Evolutionary conservation across 768 basidiomycete genomes (phyloP).

Genomic region (Fistulinella prunicolor): DNA sequence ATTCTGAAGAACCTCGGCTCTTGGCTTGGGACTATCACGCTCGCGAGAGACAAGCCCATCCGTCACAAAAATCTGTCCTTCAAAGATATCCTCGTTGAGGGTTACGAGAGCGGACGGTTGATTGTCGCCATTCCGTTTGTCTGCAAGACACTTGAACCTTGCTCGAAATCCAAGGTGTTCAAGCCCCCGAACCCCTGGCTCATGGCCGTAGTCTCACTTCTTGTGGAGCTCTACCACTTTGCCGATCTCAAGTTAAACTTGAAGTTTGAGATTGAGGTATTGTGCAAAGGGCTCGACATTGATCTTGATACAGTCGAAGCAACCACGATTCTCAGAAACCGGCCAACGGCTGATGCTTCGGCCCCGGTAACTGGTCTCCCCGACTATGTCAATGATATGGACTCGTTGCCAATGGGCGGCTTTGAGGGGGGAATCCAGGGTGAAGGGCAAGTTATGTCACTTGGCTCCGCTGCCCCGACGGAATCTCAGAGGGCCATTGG

Average conservation of each 20-base stretch:
- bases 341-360: slow-evolving; percentile 59
- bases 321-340: slow-evolving; percentile 75
- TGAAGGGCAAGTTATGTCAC: slow-evolving; percentile 60
- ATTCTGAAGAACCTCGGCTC: slow-evolving; percentile 91
- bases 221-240: slow-evolving; percentile 95
- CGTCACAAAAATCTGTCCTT: slow-evolving; percentile 91
- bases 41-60: slow-evolving; percentile 91
- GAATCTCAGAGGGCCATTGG: slow-evolving; percentile 68
- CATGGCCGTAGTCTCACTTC: slow-evolving; percentile 88
- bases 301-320: slow-evolving; percentile 84
- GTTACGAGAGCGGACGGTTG: slow-evolving; percentile 87
- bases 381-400: slow-evolving; percentile 79
- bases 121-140: slow-evolving; percentile 97
- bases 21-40: slow-evolving; percentile 92
- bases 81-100: slow-evolving; percentile 96
- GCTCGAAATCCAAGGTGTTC: slow-evolving; percentile 88
- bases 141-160: slow-evolving; percentile 93
- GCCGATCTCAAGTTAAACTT: slow-evolving; percentile 94
- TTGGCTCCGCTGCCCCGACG: slow-evolving; percentile 57
- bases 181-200: slow-evolving; percentile 97
- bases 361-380: slow-evolving; percentile 56
- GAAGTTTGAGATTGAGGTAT: slow-evolving; percentile 97
- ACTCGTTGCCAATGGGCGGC: slow-evolving; percentile 70
- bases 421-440: slow-evolving; percentile 52
- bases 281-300: slow-evolving; percentile 89